A percentile compares a stretch with the other conserved stretches of the same genome.
Evolutionary conservation across 441 rosid species (phyloP).

Genomic region (Eruca vesicaria): DNA sequence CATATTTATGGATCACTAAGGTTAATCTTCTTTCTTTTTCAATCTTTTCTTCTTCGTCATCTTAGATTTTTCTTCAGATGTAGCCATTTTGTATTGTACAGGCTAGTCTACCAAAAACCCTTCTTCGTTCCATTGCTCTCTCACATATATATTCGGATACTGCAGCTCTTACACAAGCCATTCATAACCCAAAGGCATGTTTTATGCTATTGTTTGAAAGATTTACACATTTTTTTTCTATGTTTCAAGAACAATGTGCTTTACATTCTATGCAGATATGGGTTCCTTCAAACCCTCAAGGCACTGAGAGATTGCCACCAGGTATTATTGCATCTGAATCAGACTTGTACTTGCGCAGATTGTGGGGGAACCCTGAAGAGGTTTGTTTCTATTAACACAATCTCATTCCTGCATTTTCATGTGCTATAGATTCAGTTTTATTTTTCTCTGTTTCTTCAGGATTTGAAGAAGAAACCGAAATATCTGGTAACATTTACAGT

Average conservation of each 20-base stretch:
- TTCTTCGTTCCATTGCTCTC: slow-evolving; percentile 26
- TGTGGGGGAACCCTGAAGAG: slow-evolving; percentile 92
- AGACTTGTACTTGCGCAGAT: slow-evolving; percentile 73
- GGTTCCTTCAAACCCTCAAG: slow-evolving; percentile 90
- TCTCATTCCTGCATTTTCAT: slow-evolving; percentile 17
- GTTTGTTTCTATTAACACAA: slow-evolving; percentile 36
- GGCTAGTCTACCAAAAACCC: slow-evolving; percentile 18
- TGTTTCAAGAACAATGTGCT: slow-evolving; percentile 8
- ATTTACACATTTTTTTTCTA: not conserved
- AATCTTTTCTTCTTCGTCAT: not conserved
- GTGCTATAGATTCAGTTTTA: not conserved
- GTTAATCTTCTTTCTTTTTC: slow-evolving; percentile 36
- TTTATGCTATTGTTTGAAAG: not conserved
- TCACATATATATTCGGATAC: not conserved
- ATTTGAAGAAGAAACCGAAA: slow-evolving; percentile 56
- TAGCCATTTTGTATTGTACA: slow-evolving; percentile 21
- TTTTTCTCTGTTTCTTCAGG: slow-evolving; percentile 48
- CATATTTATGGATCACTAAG: slow-evolving; percentile 57
- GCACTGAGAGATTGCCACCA: slow-evolving; percentile 84
- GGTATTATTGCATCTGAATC: slow-evolving; percentile 79
- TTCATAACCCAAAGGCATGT: slow-evolving; percentile 24
- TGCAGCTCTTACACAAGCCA: slow-evolving; percentile 7
- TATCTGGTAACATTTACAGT: slow-evolving; percentile 96
- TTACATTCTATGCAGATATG: slow-evolving; percentile 56
- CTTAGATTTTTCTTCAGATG: not conserved